phyloP scores from a whole-genome alignment of 1,139 yeast genomes.

The Pichia sp. region DNA sequence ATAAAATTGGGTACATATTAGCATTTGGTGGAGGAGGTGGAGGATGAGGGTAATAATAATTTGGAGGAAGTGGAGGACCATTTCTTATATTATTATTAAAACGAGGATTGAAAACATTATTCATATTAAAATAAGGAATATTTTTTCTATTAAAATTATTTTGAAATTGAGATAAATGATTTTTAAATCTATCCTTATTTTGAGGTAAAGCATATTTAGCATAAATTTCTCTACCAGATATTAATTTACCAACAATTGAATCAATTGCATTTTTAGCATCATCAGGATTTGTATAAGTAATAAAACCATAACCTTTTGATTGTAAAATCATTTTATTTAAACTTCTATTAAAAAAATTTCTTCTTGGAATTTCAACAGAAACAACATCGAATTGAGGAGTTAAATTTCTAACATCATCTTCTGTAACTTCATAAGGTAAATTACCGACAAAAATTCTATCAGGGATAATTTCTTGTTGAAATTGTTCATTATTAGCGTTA shows the following conservation, averaged over 20 bases:
- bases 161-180: neutral
- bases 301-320: slow-evolving; percentile 27
- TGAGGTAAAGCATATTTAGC: slow-evolving; percentile 49
- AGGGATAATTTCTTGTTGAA: slow-evolving; percentile 21
- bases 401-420: slow-evolving; percentile 27
- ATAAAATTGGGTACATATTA: neutral
- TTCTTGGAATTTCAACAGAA: slow-evolving; percentile 29
- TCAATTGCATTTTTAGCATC: slow-evolving; percentile 42
- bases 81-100: slow-evolving; percentile 6
- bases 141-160: slow-evolving; percentile 1
- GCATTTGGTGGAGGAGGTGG: slow-evolving; percentile 1
- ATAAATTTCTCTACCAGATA: slow-evolving; percentile 43
- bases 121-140: neutral
- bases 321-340: slow-evolving; percentile 19
- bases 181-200: slow-evolving; percentile 15
- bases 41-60: neutral
- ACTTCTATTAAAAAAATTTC: slow-evolving; percentile 22
- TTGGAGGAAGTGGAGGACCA: neutral
- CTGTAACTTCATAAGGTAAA: slow-evolving; percentile 44
- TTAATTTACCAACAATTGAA: slow-evolving; percentile 39
- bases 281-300: slow-evolving; percentile 23
- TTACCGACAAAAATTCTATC: slow-evolving; percentile 41
- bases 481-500: too few species aligned
- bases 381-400: slow-evolving; percentile 26
- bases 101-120: neutral